Evolutionary conservation across 2,329 filamentous ascomycete species (phyloP), one percentile per base, ranked within the genome.

Genomic region (Colletotrichum graminicola): DNA sequence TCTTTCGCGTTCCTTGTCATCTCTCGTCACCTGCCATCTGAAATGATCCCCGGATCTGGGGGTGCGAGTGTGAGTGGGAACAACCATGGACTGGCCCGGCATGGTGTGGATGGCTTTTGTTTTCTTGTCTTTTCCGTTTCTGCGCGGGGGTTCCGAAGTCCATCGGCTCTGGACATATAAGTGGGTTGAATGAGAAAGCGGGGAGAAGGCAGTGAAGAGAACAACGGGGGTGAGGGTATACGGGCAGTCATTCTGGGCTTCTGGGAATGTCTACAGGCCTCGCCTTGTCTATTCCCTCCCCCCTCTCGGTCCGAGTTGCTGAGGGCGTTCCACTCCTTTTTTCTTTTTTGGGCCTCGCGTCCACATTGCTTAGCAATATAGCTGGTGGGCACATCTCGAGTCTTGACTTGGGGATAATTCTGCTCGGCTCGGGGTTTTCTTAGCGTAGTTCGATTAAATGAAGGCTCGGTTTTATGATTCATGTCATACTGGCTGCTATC

Each of bases 91-190:
- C 66, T 63, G 65, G 69, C 59, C 49, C 43, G 54, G 69, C 69
- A 72, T 64, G 65, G 60, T 45, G 32, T 64, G 69, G 45, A 69
- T 69, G 61, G 60, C 54, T 64, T 69, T 60, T 60, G 10, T 67
- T 57, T 26, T 61, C 56, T 63, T 55, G 39, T 49, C 16, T 63
- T 49, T 36, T 32, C 51, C 8, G n/a, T 23, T 59, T 12, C 3
- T 54, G 47, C 23, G 59, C 36, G 26, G 43, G 64, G 29, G 26
- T 39, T 59, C 45, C 61, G 52, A 52, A 56, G 23, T 55, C 26
- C 11, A 21, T 23, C 34, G 60, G 47, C 45, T 29, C 23, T 36
- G 49, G 45, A 41, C 34, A 63, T 41, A 39, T 55, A 21, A 11
- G 41, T 39, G 54, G 32, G 34, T 41, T 39, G 29, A 49, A 49